Conservation (phyloP, 495 filamentous ascomycete species). For the Talaromyces adpressus region DNA sequence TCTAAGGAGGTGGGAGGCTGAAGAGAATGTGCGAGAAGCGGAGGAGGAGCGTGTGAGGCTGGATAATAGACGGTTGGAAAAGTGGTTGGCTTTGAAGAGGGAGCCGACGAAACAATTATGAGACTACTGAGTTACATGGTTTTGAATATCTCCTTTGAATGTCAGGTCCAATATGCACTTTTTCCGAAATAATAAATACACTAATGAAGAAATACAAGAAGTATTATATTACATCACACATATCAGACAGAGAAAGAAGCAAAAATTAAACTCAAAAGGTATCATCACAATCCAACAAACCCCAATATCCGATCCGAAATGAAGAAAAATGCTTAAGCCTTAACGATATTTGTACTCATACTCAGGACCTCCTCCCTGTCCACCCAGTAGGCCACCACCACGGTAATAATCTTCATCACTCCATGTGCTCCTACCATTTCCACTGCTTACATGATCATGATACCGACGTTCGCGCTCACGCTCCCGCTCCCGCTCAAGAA, state of each 20-base stretch:
- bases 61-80: slow-evolving; percentile 1
- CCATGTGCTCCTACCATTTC: slow-evolving; percentile 10
- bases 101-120: background rate
- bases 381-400: slow-evolving; percentile 22
- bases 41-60: slow-evolving; percentile 26
- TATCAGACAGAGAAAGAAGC: slow-evolving; percentile 1
- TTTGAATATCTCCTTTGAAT: background rate
- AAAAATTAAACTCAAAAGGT: slow-evolving; percentile 3
- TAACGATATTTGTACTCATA: slow-evolving; percentile 32
- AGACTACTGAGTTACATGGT: too few relatives aligned
- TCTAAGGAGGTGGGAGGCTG: slow-evolving; percentile 27
- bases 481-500: slow-evolving; percentile 21
- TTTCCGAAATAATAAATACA: slow-evolving; percentile 6
- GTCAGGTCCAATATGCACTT: background rate
- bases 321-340: slow-evolving; percentile 3
- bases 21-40: slow-evolving; percentile 31
- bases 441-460: slow-evolving; percentile 18
- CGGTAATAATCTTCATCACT: slow-evolving; percentile 36
- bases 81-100: slow-evolving; percentile 4
- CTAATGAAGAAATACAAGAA: slow-evolving; percentile 9
- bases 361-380: slow-evolving; percentile 25
- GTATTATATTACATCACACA: slow-evolving; percentile 9
- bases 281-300: slow-evolving; percentile 4
- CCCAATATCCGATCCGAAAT: background rate
- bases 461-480: slow-evolving; percentile 25